These are phyloP conservation scores for Colletotrichum graminicola DNA, from an alignment of 2,329 filamentous ascomycete genomes.

Conservation along the genomic window DNA sequence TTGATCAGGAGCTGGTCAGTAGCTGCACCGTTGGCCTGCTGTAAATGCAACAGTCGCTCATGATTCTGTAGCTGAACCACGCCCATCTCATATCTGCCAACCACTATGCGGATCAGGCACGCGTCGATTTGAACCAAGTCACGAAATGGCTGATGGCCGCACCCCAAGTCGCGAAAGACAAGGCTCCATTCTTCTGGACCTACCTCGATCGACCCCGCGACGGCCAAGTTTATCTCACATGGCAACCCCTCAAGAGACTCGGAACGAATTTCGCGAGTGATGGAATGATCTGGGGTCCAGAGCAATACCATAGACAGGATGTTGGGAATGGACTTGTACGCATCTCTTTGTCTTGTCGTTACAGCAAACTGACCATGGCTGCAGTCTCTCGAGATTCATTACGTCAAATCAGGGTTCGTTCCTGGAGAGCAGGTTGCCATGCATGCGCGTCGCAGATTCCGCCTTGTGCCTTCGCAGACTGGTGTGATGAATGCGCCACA, in stretches of 20 bases:
- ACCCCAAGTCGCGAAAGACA: conserved; percentile 85
- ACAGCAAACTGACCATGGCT: background rate
- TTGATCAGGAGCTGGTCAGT: conserved; percentile 42
- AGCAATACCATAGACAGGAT: conserved; percentile 82
- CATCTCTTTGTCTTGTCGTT: conserved; percentile 35
- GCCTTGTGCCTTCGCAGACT: conserved; percentile 79
- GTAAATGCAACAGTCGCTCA: conserved; percentile 47
- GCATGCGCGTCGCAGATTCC: conserved; percentile 87
- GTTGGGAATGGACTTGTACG: conserved; percentile 71
- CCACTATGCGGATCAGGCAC: conserved; percentile 80
- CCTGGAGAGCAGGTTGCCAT: conserved; percentile 80
- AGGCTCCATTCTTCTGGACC: conserved; percentile 91
- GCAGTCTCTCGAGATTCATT: conserved; percentile 89
- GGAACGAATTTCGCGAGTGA: conserved; percentile 86
- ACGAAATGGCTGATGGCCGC: conserved; percentile 87
- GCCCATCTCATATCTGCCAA: conserved; percentile 90
- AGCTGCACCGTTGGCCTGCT: conserved; percentile 46
- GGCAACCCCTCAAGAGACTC: conserved; percentile 83
- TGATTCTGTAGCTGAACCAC: conserved; percentile 76
- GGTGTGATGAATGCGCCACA: conserved; percentile 77
- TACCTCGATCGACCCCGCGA: conserved; percentile 87
- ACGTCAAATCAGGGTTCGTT: conserved; percentile 84
- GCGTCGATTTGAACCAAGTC: conserved; percentile 80
- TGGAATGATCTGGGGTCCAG: conserved; percentile 90
- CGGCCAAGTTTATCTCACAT: conserved; percentile 85